A percentile compares a stretch with the other conserved stretches of the same genome.
phyloP scores from a whole-genome alignment of 202 grass and related monocot species.

The Brachypodium distachyon region DNA sequence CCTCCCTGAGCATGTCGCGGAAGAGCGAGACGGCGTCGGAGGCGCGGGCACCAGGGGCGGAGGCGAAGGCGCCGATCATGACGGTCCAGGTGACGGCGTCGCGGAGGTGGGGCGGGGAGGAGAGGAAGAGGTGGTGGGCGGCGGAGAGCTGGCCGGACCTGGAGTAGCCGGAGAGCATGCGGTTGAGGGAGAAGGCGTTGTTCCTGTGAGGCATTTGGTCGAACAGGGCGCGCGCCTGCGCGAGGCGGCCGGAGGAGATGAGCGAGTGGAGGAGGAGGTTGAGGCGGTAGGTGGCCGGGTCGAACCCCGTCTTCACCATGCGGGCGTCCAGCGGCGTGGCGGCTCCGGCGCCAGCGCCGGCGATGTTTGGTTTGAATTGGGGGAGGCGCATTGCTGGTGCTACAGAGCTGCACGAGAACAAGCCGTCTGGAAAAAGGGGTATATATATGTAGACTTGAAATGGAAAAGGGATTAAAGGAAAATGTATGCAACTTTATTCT shows the following conservation, averaged over 20 bases:
- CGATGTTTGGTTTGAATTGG: not conserved
- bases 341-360: not conserved
- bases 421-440: too few species aligned
- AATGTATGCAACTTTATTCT: not conserved
- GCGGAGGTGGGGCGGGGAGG: not conserved
- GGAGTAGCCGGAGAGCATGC: conserved; percentile 46
- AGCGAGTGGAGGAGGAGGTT: conserved; percentile 7
- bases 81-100: conserved; percentile 60
- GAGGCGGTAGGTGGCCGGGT: conserved; percentile 11
- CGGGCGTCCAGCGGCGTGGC: not conserved
- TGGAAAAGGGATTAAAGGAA: too few species aligned
- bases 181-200: conserved; percentile 42
- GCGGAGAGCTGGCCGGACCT: conserved; percentile 22
- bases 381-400: not conserved
- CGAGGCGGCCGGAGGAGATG: conserved; percentile 10
- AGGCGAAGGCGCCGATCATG: conserved; percentile 40
- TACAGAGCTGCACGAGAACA: too few species aligned
- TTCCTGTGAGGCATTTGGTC: conserved; percentile 18
- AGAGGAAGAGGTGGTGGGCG: conserved; percentile 30
- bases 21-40: conserved; percentile 39
- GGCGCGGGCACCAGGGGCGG: conserved; percentile 1
- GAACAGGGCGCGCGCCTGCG: conserved; percentile 35
- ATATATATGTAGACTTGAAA: too few species aligned
- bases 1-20: conserved; percentile 41
- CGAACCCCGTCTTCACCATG: conserved; percentile 44